Evolutionary conservation across 345 rosid genomes (phyloP).

Genomic region (Citrus glauca): DNA sequence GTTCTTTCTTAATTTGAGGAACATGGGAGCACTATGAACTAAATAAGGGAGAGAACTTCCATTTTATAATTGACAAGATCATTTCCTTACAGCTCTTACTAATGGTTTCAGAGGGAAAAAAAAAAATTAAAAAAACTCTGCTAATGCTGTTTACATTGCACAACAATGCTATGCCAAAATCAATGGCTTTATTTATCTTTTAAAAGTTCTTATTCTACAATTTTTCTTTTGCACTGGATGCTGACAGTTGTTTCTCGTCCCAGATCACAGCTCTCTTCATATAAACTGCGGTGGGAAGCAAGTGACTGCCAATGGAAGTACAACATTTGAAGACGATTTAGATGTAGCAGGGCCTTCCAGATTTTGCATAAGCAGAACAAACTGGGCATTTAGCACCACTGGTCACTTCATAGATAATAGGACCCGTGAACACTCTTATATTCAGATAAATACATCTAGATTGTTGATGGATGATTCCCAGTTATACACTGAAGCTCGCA

Average conservation of each 20-base stretch:
- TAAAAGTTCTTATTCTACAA: too few relatives aligned
- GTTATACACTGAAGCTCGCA: constrained; percentile 41
- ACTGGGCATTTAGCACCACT: constrained; percentile 53
- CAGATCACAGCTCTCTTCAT: constrained; percentile 26
- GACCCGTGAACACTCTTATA: not conserved
- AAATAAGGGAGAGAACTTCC: not conserved
- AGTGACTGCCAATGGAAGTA: not conserved
- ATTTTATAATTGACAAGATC: not conserved
- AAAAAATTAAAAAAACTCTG: too few relatives aligned
- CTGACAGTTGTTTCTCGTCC: not conserved
- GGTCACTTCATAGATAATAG: constrained; percentile 42
- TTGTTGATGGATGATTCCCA: constrained; percentile 13
- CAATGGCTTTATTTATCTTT: too few relatives aligned
- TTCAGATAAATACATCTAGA: constrained; percentile 7
- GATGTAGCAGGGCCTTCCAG: constrained; percentile 23
- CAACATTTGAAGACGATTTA: constrained; percentile 28
- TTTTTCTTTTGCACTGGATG: not conserved
- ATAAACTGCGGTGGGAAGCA: constrained; percentile 43
- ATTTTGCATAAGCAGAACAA: not conserved
- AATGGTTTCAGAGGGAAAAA: too few relatives aligned
- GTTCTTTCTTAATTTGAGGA: not conserved
- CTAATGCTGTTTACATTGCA: too few relatives aligned
- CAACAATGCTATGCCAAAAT: not conserved
- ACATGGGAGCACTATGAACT: too few relatives aligned
- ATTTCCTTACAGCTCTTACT: too few relatives aligned